phyloP scores from a whole-genome alignment of 495 filamentous ascomycete genomes.

The Cercophora scortea region DNA sequence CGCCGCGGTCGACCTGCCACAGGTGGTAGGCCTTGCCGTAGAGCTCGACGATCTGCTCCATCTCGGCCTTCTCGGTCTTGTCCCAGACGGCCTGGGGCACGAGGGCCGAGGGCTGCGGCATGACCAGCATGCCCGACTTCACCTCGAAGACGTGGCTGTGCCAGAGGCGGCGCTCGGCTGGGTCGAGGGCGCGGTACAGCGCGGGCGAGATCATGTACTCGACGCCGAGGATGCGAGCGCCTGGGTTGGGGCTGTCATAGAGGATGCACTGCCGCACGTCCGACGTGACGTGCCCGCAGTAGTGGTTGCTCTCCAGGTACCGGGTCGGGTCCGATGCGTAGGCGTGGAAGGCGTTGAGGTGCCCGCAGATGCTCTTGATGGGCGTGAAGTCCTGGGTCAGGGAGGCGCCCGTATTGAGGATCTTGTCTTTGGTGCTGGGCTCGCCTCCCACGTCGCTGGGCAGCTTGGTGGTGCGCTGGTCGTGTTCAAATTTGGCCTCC shows the following conservation, averaged over 20 bases:
- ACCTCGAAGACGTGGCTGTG: constrained; percentile 83
- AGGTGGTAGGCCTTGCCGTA: constrained; percentile 91
- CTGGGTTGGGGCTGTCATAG: constrained; percentile 60
- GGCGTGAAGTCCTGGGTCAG: constrained; percentile 64
- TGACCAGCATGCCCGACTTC: constrained; percentile 76
- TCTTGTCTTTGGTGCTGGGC: constrained; percentile 44
- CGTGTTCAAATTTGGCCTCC: too few relatives aligned
- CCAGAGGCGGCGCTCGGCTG: constrained; percentile 66
- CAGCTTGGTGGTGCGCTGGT: not conserved
- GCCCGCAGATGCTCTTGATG: constrained; percentile 69
- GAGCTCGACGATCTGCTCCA: constrained; percentile 60
- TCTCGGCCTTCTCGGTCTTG: constrained; percentile 66
- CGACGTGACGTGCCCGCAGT: constrained; percentile 72
- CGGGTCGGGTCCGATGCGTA: constrained; percentile 63
- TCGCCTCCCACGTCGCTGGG: constrained; percentile 40
- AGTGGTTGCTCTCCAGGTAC: constrained; percentile 74
- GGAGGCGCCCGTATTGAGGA: constrained; percentile 60
- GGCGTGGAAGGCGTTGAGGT: constrained; percentile 79
- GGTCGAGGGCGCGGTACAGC: constrained; percentile 57
- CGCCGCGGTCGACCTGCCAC: constrained; percentile 81
- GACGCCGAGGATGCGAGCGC: constrained; percentile 72
- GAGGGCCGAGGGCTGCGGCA: constrained; percentile 55
- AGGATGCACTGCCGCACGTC: constrained; percentile 72
- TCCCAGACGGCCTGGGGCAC: constrained; percentile 60
- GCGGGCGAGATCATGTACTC: constrained; percentile 85